Conservation (phyloP, 2,329 filamentous ascomycete species). For the Periconia macrospinosa region DNA sequence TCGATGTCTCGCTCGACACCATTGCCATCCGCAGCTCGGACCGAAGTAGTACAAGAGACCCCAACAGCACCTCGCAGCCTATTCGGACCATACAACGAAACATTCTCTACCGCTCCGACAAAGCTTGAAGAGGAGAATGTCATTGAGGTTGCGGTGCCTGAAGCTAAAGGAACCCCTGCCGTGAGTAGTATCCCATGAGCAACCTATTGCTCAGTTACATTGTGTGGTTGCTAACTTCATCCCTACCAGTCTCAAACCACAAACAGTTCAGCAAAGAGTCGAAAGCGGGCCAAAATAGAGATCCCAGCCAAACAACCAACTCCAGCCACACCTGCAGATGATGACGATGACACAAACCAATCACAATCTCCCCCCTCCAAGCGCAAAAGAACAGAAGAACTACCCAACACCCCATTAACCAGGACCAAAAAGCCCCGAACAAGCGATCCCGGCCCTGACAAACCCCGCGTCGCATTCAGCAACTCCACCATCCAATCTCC, state of each 20-base stretch:
- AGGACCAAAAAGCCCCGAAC: slow-evolving; percentile 15
- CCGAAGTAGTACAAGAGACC: slow-evolving; percentile 37
- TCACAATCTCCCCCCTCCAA: neutral
- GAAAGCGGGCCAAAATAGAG: slow-evolving; percentile 7
- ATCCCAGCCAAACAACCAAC: slow-evolving; percentile 16
- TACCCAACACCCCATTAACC: slow-evolving; percentile 1
- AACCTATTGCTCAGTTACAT: neutral
- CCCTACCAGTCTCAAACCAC: neutral
- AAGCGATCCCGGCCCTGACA: neutral
- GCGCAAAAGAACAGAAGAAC: neutral
- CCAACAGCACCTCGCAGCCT: slow-evolving; percentile 24
- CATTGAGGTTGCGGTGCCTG: neutral
- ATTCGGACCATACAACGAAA: neutral
- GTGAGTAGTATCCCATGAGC: neutral
- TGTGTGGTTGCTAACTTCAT: neutral
- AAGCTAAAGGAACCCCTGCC: too few species aligned
- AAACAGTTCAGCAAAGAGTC: neutral
- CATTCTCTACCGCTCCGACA: slow-evolving; percentile 15
- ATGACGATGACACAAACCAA: neutral
- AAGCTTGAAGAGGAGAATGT: slow-evolving; percentile 3
- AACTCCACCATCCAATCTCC: slow-evolving; percentile 30
- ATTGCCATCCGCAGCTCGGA: slow-evolving; percentile 21
- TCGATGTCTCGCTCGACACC: slow-evolving; percentile 25
- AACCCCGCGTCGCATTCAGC: slow-evolving; percentile 36
- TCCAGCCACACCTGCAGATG: neutral